Base-by-base conservation (phyloP, 306 rosid genomes). In the Fragaria nilgerrensis region DNA sequence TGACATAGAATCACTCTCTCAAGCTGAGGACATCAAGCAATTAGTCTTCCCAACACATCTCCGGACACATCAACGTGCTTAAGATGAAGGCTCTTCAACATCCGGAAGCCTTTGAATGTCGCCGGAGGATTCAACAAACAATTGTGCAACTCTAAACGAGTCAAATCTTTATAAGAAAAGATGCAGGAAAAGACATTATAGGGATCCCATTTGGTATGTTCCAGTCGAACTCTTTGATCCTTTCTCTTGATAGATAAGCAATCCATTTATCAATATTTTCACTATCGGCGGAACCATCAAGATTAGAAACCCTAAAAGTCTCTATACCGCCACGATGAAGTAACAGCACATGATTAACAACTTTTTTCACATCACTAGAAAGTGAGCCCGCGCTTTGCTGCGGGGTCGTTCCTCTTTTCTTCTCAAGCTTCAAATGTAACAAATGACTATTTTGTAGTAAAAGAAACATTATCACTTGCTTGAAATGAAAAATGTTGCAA, bases 71-170 rank as follows among this genome's bases (percentile, higher is more conserved):
- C 3, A 23, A 58, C 34, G 0, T 3, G 1, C 23, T 83, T 90
- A 82, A 89, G 79, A 87, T 87, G 85, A 85, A 89, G 90, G 78
- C 86, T 87, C 83, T 83, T 87, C 82, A 89, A 87, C 77, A 74
- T 85, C 78, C 36, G 72, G 59, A 89, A 84, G 53, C 90, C 90
- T 73, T 53, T 32, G 75, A 87, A 80, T 11, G 76, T 56, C 43
- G 79, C 74, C 3, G 93, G 90, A 41, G 88, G 87, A 49, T 82
- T 83, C 37, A 87, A 82, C 76, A 75, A 77, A 68, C 91, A 89
- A 49, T 85, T 85, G 74, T 75, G 85, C 14, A 89, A 74, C 68
- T 87, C 91, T 68, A 89, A 78, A 74, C 81, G 89, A 67, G 9
- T 61, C 77, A 89, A 76, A 78, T 75, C 68, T 68, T 85, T 84